A percentile compares a stretch with the other conserved stretches of the same genome.
Conservation (phyloP, 768 basidiomycete genomes). For the Cubamyces sp. region DNA sequence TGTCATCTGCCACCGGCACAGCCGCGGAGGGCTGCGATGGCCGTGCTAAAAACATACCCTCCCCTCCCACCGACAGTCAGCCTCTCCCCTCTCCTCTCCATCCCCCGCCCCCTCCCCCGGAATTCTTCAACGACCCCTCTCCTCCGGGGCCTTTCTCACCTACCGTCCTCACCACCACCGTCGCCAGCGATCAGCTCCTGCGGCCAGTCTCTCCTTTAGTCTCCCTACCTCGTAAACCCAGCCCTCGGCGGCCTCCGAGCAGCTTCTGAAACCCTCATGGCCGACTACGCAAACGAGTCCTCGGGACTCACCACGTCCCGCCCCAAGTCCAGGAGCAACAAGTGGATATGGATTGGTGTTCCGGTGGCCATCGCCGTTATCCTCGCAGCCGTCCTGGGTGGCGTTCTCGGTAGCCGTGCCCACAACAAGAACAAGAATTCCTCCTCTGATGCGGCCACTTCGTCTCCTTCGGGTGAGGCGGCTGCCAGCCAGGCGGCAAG, state of each 20-base stretch:
- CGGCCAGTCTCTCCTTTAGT: slow-evolving; percentile 21
- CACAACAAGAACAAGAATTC: slow-evolving; percentile 40
- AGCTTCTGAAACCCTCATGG: slow-evolving; percentile 48
- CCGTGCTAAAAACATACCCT: slow-evolving; percentile 16
- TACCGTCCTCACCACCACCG: background rate
- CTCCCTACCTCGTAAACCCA: background rate
- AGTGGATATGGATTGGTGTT: slow-evolving; percentile 78
- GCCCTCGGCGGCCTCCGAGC: slow-evolving; percentile 23
- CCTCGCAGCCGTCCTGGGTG: slow-evolving; percentile 72
- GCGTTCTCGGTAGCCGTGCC: slow-evolving; percentile 72
- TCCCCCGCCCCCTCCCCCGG: background rate
- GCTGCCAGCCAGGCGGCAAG: slow-evolving; percentile 23
- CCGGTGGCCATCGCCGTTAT: slow-evolving; percentile 68
- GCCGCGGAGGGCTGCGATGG: slow-evolving; percentile 11
- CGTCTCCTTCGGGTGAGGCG: slow-evolving; percentile 17
- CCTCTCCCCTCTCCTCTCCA: background rate
- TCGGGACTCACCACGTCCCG: slow-evolving; percentile 67
- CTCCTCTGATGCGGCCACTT: background rate
- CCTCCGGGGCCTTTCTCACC: background rate
- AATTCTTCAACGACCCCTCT: background rate
- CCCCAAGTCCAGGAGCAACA: slow-evolving; percentile 58
- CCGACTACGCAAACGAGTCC: slow-evolving; percentile 70
- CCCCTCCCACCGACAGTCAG: background rate
- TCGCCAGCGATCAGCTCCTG: slow-evolving; percentile 7
- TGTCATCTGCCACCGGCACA: slow-evolving; percentile 8